A percentile compares a stretch with the other conserved stretches of the same genome.
Evolutionary conservation across 2,329 filamentous ascomycete species (phyloP).

Genomic region (Chaetomiaceae sp.): DNA sequence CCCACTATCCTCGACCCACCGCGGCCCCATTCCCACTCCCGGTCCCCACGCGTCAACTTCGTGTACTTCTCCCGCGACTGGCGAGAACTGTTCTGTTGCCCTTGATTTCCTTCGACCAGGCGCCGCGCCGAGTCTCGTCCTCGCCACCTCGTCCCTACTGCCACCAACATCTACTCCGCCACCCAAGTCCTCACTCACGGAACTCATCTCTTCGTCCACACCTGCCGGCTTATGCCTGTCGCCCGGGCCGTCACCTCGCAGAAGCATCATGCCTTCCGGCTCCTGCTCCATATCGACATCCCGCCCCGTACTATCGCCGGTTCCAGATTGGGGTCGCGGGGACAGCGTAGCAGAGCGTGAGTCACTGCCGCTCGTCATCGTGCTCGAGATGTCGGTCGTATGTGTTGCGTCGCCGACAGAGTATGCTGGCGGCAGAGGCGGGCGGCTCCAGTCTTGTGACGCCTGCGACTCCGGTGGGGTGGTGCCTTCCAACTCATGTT

Average conservation of each 20-base stretch:
- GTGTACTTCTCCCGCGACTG: constrained; percentile 27
- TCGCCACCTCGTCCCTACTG: constrained; percentile 1
- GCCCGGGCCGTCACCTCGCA: constrained; percentile 13
- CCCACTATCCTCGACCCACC: constrained; percentile 28
- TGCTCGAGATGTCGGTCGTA: neutral
- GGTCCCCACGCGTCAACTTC: constrained; percentile 32
- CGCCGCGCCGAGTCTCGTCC: neutral
- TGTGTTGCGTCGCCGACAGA: constrained; percentile 2
- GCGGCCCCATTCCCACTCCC: constrained; percentile 24
- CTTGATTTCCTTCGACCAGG: constrained; percentile 5
- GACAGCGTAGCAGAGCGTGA: constrained; percentile 40
- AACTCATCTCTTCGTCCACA: constrained; percentile 20
- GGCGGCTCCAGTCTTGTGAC: constrained; percentile 22
- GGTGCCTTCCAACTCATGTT: constrained; percentile 27
- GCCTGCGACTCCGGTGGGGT: constrained; percentile 17
- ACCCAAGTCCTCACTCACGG: constrained; percentile 4
- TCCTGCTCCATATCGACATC: constrained; percentile 16
- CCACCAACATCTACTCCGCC: neutral
- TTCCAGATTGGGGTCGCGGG: constrained; percentile 33
- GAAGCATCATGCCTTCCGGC: constrained; percentile 13
- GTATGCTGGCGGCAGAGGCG: constrained; percentile 15
- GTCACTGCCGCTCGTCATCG: constrained; percentile 13
- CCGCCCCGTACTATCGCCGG: neutral
- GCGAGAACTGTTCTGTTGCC: constrained; percentile 5
- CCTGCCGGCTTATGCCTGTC: constrained; percentile 27